Base-by-base conservation (phyloP, 768 basidiomycete species). In the Fomitopsis pulvina region DNA sequence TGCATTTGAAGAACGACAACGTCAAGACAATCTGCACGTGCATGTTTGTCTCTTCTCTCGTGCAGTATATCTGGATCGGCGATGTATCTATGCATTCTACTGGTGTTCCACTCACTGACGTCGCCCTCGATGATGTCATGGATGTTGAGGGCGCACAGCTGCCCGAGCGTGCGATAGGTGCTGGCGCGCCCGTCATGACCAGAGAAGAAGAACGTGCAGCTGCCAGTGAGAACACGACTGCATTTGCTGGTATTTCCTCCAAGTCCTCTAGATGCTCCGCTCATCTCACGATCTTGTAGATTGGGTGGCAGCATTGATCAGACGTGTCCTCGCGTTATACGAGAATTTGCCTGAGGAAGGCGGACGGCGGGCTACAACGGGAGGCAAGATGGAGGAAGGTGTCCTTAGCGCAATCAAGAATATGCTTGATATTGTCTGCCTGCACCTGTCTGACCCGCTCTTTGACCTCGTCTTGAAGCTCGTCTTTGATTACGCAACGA, bases 341-440 rank as follows among this genome's bases (percentile, higher is more conserved):
- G 90, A 93, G 69, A 94, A 95, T 62, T 71, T 98, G 4, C 94
- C 94, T 0, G 95, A 98, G 64, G 94, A 95, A 67, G 92, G 90
- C 10, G 95, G 95, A 4, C 82, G 81, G 69, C 80, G 77, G 67
- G 88, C 88, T 54, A 85, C 77, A 29, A 91, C 90, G 1, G 89
- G 89, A 21, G 89, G 89, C n/a, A 88, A 87, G 63, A 78, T 74
- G 68, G 88, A 85, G 71, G 85, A 92, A 57, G 73, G 66, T 32
- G 83, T 89, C 22, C 74, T 91, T 47, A 88, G 84, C 61, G 79
- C 87, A 18, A 77, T 90, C 64, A 87, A 87, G 69, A 75, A 80
- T 61, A 86, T 87, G 71, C 68, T 86, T 57, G 90, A 93, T 60
- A 77, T 87, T 48, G 76, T 93, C 57, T 91, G 86, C 63, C 71